These are phyloP conservation scores for Boechera stricta DNA, from an alignment of 345 rosid species.

Conservation along the genomic window DNA sequence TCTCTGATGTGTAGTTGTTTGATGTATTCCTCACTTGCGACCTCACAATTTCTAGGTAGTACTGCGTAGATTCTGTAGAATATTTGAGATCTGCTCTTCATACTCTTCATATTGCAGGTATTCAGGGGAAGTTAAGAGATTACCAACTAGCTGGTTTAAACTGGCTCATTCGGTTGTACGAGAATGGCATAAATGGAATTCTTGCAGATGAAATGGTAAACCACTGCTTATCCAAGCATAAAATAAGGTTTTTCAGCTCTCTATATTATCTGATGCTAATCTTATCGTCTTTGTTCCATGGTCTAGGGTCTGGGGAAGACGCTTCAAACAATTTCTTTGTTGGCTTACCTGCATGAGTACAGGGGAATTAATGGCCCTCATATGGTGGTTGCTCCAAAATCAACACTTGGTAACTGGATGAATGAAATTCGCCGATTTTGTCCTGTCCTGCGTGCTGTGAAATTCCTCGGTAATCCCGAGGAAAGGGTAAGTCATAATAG, in stretches of 20 bases:
- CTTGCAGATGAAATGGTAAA: slow-evolving; percentile 97
- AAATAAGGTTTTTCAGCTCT: slow-evolving; percentile 47
- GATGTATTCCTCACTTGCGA: slow-evolving; percentile 11
- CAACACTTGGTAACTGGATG: slow-evolving; percentile 99
- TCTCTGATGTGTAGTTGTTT: slow-evolving; percentile 6
- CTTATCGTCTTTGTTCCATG: slow-evolving; percentile 11
- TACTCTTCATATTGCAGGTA: slow-evolving; percentile 59
- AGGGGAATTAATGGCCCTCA: slow-evolving; percentile 98
- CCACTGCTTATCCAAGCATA: neutral
- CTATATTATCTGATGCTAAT: slow-evolving; percentile 10
- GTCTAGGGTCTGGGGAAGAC: slow-evolving; percentile 97
- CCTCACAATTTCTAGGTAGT: slow-evolving; percentile 13
- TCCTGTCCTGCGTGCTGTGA: slow-evolving; percentile 86
- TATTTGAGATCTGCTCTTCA: neutral
- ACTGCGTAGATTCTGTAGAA: neutral
- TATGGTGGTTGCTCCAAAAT: slow-evolving; percentile 99
- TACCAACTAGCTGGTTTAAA: slow-evolving; percentile 97
- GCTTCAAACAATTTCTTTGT: slow-evolving; percentile 88
- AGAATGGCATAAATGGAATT: slow-evolving; percentile 97
- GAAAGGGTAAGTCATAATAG: slow-evolving; percentile 69
- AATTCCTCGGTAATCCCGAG: slow-evolving; percentile 98
- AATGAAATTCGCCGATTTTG: slow-evolving; percentile 96
- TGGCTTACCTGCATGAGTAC: slow-evolving; percentile 95
- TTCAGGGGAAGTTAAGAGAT: slow-evolving; percentile 97
- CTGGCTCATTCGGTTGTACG: slow-evolving; percentile 95